Base-by-base conservation (phyloP, 2,329 filamentous ascomycete genomes). In the Chaetomium sp. region DNA sequence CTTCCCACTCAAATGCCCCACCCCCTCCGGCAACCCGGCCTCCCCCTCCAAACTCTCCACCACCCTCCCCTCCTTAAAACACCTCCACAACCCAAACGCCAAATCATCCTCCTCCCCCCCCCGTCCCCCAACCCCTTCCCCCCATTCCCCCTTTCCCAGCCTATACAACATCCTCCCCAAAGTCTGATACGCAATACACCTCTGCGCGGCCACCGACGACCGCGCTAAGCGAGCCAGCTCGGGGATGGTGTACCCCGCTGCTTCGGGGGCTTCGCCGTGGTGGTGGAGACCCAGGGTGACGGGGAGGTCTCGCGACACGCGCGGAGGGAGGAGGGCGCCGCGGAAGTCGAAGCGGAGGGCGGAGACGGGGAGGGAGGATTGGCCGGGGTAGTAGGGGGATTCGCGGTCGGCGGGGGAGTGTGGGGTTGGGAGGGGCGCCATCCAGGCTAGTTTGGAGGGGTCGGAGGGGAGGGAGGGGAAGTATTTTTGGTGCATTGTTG, bases 161-260 rank as follows among this genome's bases (percentile, higher is more conserved):
- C 91, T 78, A 68, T 88, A 97, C 12, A 97, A 71, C 5, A 97
- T 81, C 19, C 94, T 79, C 0, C 94, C 94, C 0, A 97, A 75
- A 0, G 91, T 92, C 71, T 96, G 92, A 71, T 90, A 96, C 0
- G 94, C 90, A 59, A 97, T 80, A 66, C 94, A 96, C 9, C 92
- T 76, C 74, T 99, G 94, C 0, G 88, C 86, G 0, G 94, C 83
- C 19, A 96, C 89, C 0, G 85, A 84, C 54, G 89, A 95, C 37
- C 92, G 80, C 4, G 89, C 85, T 1, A 96, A 79, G 36, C 87
- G 82, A 1, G 90, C 86, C 1, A 99, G 77, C 71, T 99, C 94
- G 0, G 85, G 83, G 35, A 99, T 81, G 0, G 94, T 97, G 71
- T 99, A 99, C 0, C 94, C 94, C 0, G 94, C 94, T 1, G 91